These are phyloP conservation scores for Metarhizium rileyi DNA, from an alignment of 2,329 filamentous ascomycete genomes.

Conservation along the genomic window DNA sequence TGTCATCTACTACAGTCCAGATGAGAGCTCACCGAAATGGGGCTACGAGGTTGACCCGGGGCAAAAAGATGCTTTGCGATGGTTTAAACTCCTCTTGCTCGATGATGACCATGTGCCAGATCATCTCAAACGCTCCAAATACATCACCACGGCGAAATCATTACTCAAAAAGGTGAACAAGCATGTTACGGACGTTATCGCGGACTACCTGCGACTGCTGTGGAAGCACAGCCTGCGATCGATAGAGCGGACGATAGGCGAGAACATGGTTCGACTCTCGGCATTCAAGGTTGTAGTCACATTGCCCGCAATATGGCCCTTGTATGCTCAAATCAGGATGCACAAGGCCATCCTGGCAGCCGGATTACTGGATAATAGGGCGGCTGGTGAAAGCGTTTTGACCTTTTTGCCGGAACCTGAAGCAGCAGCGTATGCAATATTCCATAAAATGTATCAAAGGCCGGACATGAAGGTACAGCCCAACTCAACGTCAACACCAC, in stretches of 20 bases:
- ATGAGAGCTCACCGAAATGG: too few species aligned
- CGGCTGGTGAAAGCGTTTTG: constrained; percentile 19
- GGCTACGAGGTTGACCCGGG: constrained; percentile 19
- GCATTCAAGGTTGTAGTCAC: constrained; percentile 30
- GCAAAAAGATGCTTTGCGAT: constrained; percentile 18
- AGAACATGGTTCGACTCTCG: constrained; percentile 11
- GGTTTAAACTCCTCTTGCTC: constrained; percentile 33
- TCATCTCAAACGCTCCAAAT: constrained; percentile 11
- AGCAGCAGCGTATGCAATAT: constrained; percentile 29
- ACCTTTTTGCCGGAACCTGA: constrained; percentile 33
- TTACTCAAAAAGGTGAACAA: constrained; percentile 8
- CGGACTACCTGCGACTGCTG: constrained; percentile 20
- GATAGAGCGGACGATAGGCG: constrained; percentile 17
- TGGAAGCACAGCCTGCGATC: constrained; percentile 20
- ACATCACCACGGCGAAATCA: constrained; percentile 9
- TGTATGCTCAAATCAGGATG: constrained; percentile 28
- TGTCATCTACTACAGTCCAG: constrained; percentile 18
- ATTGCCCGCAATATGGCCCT: constrained; percentile 35
- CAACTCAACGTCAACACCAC: too few species aligned
- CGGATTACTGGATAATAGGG: constrained; percentile 22
- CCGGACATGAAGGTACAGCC: constrained; percentile 12
- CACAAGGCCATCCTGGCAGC: constrained; percentile 20
- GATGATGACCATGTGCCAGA: constrained; percentile 18
- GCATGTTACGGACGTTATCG: constrained; percentile 18
- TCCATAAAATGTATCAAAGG: constrained; percentile 18